Evolutionary conservation across 179 eudicot genomes (phyloP).

Genomic region (Vitellaria paradoxa): DNA sequence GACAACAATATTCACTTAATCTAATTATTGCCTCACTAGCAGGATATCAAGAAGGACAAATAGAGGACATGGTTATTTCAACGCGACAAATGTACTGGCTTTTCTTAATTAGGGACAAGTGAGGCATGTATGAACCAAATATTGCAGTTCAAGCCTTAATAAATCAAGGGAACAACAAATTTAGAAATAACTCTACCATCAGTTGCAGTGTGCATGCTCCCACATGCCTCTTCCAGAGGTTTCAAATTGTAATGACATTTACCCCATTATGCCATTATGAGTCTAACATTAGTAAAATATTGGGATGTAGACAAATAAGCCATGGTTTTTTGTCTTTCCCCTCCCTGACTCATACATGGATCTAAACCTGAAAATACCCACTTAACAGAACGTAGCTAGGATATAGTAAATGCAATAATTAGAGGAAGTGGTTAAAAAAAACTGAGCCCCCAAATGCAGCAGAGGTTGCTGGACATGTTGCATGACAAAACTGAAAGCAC

Average conservation of each 20-base stretch:
- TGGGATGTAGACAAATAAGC: no score
- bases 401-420: not conserved
- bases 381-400: not conserved
- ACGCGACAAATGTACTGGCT: not conserved
- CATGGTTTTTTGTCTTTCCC: no score
- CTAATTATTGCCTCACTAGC: no score
- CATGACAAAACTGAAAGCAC: not conserved
- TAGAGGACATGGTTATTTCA: not conserved
- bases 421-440: not conserved
- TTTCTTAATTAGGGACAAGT: no score
- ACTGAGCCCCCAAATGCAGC: not conserved
- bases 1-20: no score
- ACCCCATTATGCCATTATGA: no score
- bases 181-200: no score
- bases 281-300: not conserved
- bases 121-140: not conserved
- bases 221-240: no score
- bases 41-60: not conserved
- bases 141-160: not conserved
- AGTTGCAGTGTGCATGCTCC: no score
- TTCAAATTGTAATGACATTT: no score
- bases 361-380: constrained; percentile 7
- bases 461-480: not conserved
- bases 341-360: not conserved
- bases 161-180: not conserved